Conservation (phyloP, 1,284 basidiomycete genomes). For the Neotropicomus parvogracilis region DNA sequence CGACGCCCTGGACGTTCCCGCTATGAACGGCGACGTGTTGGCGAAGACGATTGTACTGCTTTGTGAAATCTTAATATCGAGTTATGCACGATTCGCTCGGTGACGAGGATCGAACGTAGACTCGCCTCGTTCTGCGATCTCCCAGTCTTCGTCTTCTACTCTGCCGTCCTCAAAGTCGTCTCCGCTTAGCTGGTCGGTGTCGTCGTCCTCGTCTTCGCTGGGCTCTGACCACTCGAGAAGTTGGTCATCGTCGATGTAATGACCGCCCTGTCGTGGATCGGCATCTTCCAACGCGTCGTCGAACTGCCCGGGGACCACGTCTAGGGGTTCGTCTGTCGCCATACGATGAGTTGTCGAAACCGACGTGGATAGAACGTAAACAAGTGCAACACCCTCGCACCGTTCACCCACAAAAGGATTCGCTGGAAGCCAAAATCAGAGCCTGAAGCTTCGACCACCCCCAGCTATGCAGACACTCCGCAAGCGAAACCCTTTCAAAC, state of each 20-base stretch:
- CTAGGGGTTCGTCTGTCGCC: conserved; percentile 14
- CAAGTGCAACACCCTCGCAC: conserved; percentile 21
- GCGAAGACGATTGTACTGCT: conserved; percentile 89
- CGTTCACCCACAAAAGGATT: conserved; percentile 14
- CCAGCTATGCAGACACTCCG: conserved; percentile 36
- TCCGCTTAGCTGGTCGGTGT: conserved; percentile 39
- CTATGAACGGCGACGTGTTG: conserved; percentile 79
- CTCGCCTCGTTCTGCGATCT: conserved; percentile 73
- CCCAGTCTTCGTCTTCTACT: conserved; percentile 91
- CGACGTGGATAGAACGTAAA: conserved; percentile 17
- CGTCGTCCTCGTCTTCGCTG: conserved; percentile 40
- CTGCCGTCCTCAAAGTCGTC: conserved; percentile 52
- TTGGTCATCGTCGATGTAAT: conserved; percentile 48
- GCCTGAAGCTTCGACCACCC: not conserved
- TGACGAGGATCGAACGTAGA: not conserved
- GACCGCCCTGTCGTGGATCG: conserved; percentile 34
- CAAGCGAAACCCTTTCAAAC: conserved; percentile 43
- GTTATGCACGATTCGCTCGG: not conserved
- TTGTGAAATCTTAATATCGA: conserved; percentile 79
- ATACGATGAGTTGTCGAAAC: conserved; percentile 24
- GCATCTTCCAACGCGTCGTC: conserved; percentile 42
- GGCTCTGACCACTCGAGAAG: conserved; percentile 39
- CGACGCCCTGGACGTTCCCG: conserved; percentile 56
- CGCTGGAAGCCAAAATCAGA: not conserved
- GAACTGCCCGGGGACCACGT: conserved; percentile 46